These are phyloP conservation scores for Waltergamsia citrina DNA, from an alignment of 2,329 filamentous ascomycete species.

Conservation along the genomic window DNA sequence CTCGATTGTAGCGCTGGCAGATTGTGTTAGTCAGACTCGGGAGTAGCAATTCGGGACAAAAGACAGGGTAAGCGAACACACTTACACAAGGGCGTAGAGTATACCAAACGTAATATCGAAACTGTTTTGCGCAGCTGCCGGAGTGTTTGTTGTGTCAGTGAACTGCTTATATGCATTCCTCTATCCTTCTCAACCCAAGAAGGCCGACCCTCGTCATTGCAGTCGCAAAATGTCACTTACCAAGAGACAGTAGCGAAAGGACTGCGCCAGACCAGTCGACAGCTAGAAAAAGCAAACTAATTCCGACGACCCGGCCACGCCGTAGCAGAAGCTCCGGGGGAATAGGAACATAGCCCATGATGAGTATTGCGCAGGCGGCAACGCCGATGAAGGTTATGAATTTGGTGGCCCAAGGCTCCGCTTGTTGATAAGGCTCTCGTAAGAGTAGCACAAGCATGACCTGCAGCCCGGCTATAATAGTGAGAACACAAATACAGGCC, in stretches of 20 bases:
- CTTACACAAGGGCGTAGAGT: constrained; percentile 1
- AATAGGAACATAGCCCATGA: neutral
- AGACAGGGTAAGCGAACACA: neutral
- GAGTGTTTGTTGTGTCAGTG: no score
- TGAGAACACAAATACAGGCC: neutral
- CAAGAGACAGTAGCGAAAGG: constrained; percentile 1
- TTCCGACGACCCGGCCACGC: neutral
- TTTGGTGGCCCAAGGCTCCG: neutral
- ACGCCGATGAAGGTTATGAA: neutral
- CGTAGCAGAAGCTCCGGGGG: neutral
- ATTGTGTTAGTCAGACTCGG: neutral
- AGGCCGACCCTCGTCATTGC: no score
- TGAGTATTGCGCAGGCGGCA: neutral
- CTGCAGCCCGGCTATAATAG: neutral
- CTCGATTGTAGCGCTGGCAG: neutral
- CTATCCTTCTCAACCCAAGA: no score
- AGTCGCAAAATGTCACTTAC: neutral
- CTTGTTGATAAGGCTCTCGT: neutral
- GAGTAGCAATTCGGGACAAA: neutral
- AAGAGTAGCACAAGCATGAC: constrained; percentile 1
- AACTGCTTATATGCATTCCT: no score
- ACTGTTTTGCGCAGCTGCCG: neutral
- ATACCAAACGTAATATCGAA: constrained; percentile 1
- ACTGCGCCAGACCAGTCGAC: constrained; percentile 1
- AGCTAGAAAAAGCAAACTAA: constrained; percentile 1